Evolutionary conservation across 2,329 filamentous ascomycete species (phyloP).

Genomic region (Claviceps citrina): DNA sequence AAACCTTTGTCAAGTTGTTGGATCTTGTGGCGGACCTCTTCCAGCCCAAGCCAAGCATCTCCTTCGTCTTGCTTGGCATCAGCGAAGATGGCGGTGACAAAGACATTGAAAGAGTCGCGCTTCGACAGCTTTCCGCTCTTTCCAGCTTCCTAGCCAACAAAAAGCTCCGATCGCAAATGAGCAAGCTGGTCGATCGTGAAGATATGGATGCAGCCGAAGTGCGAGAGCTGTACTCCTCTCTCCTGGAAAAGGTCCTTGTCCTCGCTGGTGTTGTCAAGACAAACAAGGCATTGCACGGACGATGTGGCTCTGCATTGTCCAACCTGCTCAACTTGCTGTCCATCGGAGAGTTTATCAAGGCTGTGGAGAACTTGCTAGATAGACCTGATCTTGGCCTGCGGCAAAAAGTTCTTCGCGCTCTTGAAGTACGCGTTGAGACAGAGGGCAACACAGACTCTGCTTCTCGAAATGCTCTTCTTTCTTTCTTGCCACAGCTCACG

Average conservation of each 20-base stretch:
- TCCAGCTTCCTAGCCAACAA: constrained; percentile 43
- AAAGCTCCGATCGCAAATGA: constrained; percentile 39
- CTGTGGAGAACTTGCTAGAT: constrained; percentile 67
- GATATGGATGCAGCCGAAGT: constrained; percentile 52
- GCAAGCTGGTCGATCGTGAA: constrained; percentile 41
- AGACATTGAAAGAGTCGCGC: constrained; percentile 35
- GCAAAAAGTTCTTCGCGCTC: constrained; percentile 63
- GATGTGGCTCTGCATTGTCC: constrained; percentile 56
- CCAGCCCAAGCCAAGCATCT: constrained; percentile 57
- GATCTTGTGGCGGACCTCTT: constrained; percentile 61
- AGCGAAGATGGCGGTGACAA: constrained; percentile 31
- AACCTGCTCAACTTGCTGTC: constrained; percentile 74
- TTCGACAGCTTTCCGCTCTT: constrained; percentile 40
- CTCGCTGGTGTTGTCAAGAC: constrained; percentile 50
- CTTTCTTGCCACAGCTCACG: constrained; percentile 66
- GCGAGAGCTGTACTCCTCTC: constrained; percentile 51
- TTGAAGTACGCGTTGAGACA: constrained; percentile 64
- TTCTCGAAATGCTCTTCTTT: constrained; percentile 56
- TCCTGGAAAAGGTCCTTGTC: constrained; percentile 49
- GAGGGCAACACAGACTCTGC: constrained; percentile 53
- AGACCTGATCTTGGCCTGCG: constrained; percentile 60
- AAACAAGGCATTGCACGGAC: constrained; percentile 38
- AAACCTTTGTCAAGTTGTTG: constrained; percentile 63
- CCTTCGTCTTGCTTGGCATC: constrained; percentile 52
- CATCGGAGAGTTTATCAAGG: constrained; percentile 76